These are phyloP conservation scores for Nakazawaea pomicola DNA, from an alignment of 805 yeast species.

Conservation along the genomic window DNA sequence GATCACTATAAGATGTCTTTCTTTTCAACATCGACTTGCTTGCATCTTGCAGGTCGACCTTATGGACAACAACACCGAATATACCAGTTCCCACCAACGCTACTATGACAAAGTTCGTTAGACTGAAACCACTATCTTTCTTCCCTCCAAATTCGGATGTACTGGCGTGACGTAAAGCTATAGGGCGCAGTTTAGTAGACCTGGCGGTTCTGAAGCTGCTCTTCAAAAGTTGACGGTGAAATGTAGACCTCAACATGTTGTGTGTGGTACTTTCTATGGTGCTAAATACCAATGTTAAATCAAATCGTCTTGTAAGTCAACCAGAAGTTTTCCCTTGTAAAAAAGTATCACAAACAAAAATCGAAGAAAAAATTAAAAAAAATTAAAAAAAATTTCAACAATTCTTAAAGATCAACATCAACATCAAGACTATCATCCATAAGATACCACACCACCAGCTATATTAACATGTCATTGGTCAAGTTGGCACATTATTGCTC, in stretches of 20 bases:
- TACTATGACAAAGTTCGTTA: slow-evolving; percentile 35
- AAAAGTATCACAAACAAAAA: no score
- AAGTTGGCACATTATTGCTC: slow-evolving; percentile 81
- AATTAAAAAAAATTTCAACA: not conserved
- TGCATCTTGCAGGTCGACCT: slow-evolving; percentile 27
- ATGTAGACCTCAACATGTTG: no score
- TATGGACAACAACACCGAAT: slow-evolving; percentile 26
- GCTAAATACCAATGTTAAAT: no score
- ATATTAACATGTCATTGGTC: slow-evolving; percentile 85
- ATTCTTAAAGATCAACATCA: not conserved
- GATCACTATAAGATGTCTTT: slow-evolving; percentile 39
- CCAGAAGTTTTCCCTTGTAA: not conserved
- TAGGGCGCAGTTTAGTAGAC: no score
- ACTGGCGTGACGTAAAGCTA: no score
- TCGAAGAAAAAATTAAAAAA: not conserved
- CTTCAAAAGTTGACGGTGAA: no score
- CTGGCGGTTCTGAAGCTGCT: no score
- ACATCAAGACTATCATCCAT: not conserved
- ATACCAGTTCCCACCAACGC: slow-evolving; percentile 42
- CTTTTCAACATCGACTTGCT: slow-evolving; percentile 22
- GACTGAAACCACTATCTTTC: slow-evolving; percentile 30
- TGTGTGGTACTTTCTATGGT: no score
- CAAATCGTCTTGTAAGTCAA: not conserved
- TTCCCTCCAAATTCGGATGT: slow-evolving; percentile 11
- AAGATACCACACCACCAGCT: no score